Evolutionary conservation across 2,329 filamentous ascomycete genomes (phyloP).

Genomic region (Huntiella omanensis): DNA sequence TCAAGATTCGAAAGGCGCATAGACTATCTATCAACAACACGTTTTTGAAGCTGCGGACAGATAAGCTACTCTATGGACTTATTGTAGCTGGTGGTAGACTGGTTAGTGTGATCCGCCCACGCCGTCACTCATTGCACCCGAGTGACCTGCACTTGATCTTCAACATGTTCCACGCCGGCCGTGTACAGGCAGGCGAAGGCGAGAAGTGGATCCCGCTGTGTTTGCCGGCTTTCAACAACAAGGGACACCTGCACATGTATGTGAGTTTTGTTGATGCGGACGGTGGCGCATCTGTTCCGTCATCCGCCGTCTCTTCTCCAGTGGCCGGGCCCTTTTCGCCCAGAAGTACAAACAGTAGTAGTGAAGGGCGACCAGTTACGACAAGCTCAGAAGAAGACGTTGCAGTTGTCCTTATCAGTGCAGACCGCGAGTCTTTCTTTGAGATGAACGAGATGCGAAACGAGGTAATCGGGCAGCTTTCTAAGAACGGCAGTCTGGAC

Average conservation of each 20-base stretch:
- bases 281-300: slow-evolving; percentile 16
- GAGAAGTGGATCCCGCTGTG: slow-evolving; percentile 97
- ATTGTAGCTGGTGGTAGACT: slow-evolving; percentile 83
- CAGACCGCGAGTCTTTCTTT: slow-evolving; percentile 87
- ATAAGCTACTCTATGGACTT: slow-evolving; percentile 74
- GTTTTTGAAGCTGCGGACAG: slow-evolving; percentile 58
- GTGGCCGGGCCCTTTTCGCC: not conserved
- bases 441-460: slow-evolving; percentile 59
- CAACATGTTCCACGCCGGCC: slow-evolving; percentile 96
- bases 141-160: slow-evolving; percentile 93
- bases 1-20: slow-evolving; percentile 80
- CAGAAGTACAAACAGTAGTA: not conserved
- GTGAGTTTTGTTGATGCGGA: slow-evolving; percentile 72
- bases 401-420: slow-evolving; percentile 82
- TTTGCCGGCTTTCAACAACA: slow-evolving; percentile 90
- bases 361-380: slow-evolving; percentile 8
- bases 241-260: slow-evolving; percentile 96
- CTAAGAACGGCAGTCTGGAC: slow-evolving; percentile 54
- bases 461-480: slow-evolving; percentile 46
- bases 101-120: slow-evolving; percentile 85
- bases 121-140: slow-evolving; percentile 86
- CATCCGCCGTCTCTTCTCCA: not conserved
- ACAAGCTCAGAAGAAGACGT: slow-evolving; percentile 54
- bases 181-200: slow-evolving; percentile 72
- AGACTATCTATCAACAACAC: slow-evolving; percentile 72